Base-by-base conservation (phyloP, 1,284 basidiomycete species). In the Ganoderma leucocontextum region DNA sequence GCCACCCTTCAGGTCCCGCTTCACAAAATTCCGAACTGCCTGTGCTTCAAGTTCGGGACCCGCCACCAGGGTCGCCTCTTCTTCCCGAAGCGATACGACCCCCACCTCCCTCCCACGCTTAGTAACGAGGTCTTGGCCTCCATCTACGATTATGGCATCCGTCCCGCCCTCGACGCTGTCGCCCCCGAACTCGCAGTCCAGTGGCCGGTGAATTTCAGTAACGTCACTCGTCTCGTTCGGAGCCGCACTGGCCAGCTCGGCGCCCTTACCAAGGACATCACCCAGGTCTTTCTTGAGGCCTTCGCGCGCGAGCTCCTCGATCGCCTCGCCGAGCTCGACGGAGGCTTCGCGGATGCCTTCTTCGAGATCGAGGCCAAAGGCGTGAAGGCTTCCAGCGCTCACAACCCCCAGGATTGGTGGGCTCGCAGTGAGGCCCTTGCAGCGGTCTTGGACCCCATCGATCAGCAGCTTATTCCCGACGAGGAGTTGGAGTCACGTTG, bases 351-450 rank as follows among this genome's bases (percentile, higher is more conserved):
- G 10, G 52, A 33, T 5, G 52, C 52, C 13, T 53, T 53, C 29
- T 53, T 53, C 52, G 52, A 53, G 29, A 13, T 53, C 12, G 52
- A 53, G 29, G 52, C 52, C 6, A 53, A 53, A 53, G 52, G 52
- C 6, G 29, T 53, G 6, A 53, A 53, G 29, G 52, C 22, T 29
- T 25, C 49, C 8, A 12, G 12, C 12, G 13, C 17, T 33, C 52
- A 53, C 13, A 33, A 53, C 13, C 52, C 52, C 25, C 4, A 9
- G 13, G 49, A 52, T 33, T 4, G 6, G 13, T 1, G 8, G 6
- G 25, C 25, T 29, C 52, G 52, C 13, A 10, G 2, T 2, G 52
- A 29, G 1, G 52, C 52, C 17, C 29, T 53, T 9, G 29, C 3
- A 9, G 1, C 13, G 25, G 29, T 53, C 52, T 9, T 53, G 6